These are phyloP conservation scores for Erysiphe pulchra DNA, from an alignment of 2,329 filamentous ascomycete species.

Conservation along the genomic window DNA sequence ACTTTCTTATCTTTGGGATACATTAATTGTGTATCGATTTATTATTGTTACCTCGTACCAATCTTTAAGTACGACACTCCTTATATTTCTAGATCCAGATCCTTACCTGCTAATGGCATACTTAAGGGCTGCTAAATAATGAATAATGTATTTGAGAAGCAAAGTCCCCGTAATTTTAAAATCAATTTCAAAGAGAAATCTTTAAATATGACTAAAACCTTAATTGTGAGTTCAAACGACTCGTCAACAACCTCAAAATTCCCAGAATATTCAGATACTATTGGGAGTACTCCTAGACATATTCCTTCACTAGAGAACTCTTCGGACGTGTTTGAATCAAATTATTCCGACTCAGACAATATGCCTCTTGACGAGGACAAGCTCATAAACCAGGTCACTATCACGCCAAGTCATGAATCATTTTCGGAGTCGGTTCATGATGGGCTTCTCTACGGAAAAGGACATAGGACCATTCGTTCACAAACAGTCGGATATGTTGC, in stretches of 20 bases:
- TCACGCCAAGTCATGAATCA: slow-evolving; percentile 19
- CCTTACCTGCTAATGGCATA: slow-evolving; percentile 2
- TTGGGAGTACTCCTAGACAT: slow-evolving; percentile 1
- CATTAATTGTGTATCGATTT: slow-evolving; percentile 2
- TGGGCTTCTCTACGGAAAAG: slow-evolving; percentile 33
- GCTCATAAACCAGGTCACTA: slow-evolving; percentile 6
- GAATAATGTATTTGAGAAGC: neutral
- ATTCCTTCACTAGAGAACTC: neutral
- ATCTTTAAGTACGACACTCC: slow-evolving; percentile 1
- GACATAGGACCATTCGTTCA: slow-evolving; percentile 55
- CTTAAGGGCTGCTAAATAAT: neutral
- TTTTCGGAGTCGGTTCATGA: slow-evolving; percentile 78
- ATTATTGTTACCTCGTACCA: slow-evolving; percentile 2
- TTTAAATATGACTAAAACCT: slow-evolving; percentile 6
- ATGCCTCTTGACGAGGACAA: neutral
- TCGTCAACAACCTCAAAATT: slow-evolving; percentile 5
- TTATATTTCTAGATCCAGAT: neutral
- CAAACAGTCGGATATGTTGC: slow-evolving; percentile 86
- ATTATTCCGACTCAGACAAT: no score
- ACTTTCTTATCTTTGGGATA: slow-evolving; percentile 1
- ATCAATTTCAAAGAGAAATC: neutral
- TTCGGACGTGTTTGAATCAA: no score
- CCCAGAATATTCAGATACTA: slow-evolving; percentile 6
- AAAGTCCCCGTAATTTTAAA: slow-evolving; percentile 1
- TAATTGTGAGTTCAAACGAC: slow-evolving; percentile 7